phyloP scores from a whole-genome alignment of 306 rosid genomes.

The Prunus campanulata region DNA sequence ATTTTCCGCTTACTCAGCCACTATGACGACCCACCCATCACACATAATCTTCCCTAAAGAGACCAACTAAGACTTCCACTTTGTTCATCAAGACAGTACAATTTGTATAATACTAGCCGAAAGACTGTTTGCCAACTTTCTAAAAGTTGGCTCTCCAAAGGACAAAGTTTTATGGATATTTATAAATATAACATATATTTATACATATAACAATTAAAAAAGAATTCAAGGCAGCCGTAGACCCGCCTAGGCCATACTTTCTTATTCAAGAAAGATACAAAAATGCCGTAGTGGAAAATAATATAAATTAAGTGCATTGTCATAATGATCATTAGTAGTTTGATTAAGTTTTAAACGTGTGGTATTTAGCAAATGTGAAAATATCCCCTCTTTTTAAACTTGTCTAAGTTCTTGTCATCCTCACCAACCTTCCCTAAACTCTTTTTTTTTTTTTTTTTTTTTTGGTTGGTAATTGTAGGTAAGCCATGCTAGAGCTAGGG shows the following conservation, averaged over 20 bases:
- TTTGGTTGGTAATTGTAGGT: not conserved
- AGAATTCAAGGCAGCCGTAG: not conserved
- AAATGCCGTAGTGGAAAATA: constrained; percentile 27
- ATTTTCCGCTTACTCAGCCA: constrained; percentile 37
- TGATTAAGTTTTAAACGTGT: constrained; percentile 13
- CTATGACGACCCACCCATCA: constrained; percentile 30
- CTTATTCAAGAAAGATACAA: constrained; percentile 31
- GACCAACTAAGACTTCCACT: constrained; percentile 78
- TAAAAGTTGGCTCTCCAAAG: constrained; percentile 31
- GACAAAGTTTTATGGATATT: constrained; percentile 29
- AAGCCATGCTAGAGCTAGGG: not conserved
- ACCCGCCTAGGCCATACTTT: constrained; percentile 14
- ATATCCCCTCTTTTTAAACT: constrained; percentile 9
- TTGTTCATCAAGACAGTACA: constrained; percentile 31
- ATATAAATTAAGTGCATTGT: constrained; percentile 21
- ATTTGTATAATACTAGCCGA: constrained; percentile 29
- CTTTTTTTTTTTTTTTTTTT: not conserved
- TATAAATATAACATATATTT: constrained; percentile 2
- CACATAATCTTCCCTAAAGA: constrained; percentile 23
- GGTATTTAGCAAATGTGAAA: constrained; percentile 14
- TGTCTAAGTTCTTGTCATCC: constrained; percentile 31
- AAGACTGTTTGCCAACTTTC: constrained; percentile 30
- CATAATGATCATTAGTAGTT: constrained; percentile 13
- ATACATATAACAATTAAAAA: not conserved
- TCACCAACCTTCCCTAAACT: constrained; percentile 31